Evolutionary conservation across 768 basidiomycete genomes (phyloP), one percentile per base, ranked within the genome.

Genomic region (Xerocomus brunneocitrinus): DNA sequence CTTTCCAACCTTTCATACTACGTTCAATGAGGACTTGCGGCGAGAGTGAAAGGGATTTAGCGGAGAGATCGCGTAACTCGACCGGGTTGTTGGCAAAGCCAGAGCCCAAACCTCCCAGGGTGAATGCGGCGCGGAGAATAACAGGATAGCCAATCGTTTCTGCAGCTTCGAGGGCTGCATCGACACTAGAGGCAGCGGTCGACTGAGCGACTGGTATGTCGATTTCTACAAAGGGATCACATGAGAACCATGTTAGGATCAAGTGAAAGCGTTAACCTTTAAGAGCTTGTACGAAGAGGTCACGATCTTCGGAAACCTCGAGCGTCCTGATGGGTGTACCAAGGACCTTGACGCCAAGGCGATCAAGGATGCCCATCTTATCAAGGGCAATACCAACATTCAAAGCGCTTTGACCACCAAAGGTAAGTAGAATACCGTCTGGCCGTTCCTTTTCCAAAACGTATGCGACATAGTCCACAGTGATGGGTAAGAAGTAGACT

Each of bases 1-100:
- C 97, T 70, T 99, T 99, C 97, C 97, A 99, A 30, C 97, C 97
- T 73, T 98, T 98, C 87, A 99, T 90, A 61, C 89, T 91, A 47
- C 94, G 89, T 74, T 98, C 97, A 58, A 99, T 94, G 52, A 99
- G 80, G 41, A 98, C 91, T 69, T 98, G 97, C 44, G 97, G 95
- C 60, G 87, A 89, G 28, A 98, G 78, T 66, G 85, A 85, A 49
- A 99, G 81, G 66, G 87, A 83, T 72, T 91, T 95, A 24, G 97
- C 95, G 40, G 93, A 83, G 24, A 99, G 78, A 71, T 99, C 95
- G 53, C 93, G 87, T 52, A 99, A 75, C 76, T 99, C 97, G 57
- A 97, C 90, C 12, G 91, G 79, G 69, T 98, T 84, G 66, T 95
- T 85, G 45, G 97, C 97, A 67, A 99, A 99, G 42, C 97, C 97